Evolutionary conservation across 768 basidiomycete genomes (phyloP).

Genomic region (Pleurotus salmoneostramineus): DNA sequence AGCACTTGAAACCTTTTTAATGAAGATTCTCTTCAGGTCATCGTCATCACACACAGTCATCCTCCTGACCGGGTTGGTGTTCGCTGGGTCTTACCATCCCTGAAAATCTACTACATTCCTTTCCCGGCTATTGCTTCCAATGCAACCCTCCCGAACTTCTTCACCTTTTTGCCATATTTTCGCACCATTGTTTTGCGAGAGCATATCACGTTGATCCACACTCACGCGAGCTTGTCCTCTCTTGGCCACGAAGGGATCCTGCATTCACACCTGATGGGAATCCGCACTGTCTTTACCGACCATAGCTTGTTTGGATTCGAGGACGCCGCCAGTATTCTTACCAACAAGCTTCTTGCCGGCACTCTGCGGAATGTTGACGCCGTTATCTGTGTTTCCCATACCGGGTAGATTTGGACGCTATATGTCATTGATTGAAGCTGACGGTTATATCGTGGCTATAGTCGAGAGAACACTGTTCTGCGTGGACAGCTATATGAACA

Average conservation of each 20-base stretch:
- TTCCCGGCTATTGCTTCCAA: slow-evolving; percentile 85
- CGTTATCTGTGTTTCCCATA: slow-evolving; percentile 95
- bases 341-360: slow-evolving; percentile 90
- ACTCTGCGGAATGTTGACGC: slow-evolving; percentile 89
- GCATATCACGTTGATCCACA: slow-evolving; percentile 82
- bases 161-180: slow-evolving; percentile 89
- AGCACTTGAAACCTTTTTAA: neutral
- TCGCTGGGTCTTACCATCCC: slow-evolving; percentile 79
- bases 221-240: slow-evolving; percentile 86
- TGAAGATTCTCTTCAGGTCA: slow-evolving; percentile 51
- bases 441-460: slow-evolving; percentile 21
- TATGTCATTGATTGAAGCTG: neutral
- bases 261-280: slow-evolving; percentile 81
- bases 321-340: slow-evolving; percentile 94
- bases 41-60: slow-evolving; percentile 93
- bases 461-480: slow-evolving; percentile 96
- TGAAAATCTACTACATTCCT: slow-evolving; percentile 96
- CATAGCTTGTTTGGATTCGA: slow-evolving; percentile 96
- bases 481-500: slow-evolving; percentile 73
- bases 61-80: slow-evolving; percentile 82
- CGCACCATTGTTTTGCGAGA: slow-evolving; percentile 87
- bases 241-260: slow-evolving; percentile 92
- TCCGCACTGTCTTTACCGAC: slow-evolving; percentile 94
- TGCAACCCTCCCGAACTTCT: slow-evolving; percentile 92
- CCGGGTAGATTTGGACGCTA: slow-evolving; percentile 56